Evolutionary conservation across 1,284 basidiomycete genomes (phyloP).

Genomic region (Sphagnurus paluster): DNA sequence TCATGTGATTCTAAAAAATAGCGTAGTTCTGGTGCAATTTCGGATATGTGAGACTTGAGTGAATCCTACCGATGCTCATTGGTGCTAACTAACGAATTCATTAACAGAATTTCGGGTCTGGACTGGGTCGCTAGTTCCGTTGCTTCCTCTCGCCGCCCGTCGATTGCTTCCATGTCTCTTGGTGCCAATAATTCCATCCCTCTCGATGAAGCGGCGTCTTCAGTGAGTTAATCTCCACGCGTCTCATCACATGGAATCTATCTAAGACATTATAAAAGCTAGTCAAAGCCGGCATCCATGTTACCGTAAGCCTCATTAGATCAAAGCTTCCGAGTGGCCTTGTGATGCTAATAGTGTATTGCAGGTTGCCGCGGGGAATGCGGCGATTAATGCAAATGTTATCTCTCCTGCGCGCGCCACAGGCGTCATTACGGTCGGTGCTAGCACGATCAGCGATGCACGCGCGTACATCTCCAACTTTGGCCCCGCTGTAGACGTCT

Average conservation of each 20-base stretch:
- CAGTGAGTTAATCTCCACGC: slow-evolving; percentile 27
- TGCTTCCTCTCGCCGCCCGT: background rate
- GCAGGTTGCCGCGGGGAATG: slow-evolving; percentile 40
- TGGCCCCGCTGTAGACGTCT: slow-evolving; percentile 73
- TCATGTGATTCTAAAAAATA: background rate
- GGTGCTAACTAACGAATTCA: background rate
- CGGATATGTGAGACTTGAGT: slow-evolving; percentile 24
- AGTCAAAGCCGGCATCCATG: slow-evolving; percentile 31
- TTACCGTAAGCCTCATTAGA: slow-evolving; percentile 21
- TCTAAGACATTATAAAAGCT: slow-evolving; percentile 3
- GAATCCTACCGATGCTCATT: background rate
- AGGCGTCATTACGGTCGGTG: slow-evolving; percentile 78
- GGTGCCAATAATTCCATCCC: slow-evolving; percentile 41
- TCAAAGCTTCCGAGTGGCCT: background rate
- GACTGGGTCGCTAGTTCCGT: background rate
- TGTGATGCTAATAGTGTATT: background rate
- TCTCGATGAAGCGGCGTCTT: slow-evolving; percentile 66
- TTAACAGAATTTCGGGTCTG: slow-evolving; percentile 3
- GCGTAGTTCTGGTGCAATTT: slow-evolving; percentile 21
- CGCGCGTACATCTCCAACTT: slow-evolving; percentile 80
- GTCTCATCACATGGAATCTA: background rate
- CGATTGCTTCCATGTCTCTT: slow-evolving; percentile 1
- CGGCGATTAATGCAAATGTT: slow-evolving; percentile 59
- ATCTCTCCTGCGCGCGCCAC: slow-evolving; percentile 72
- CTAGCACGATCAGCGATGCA: slow-evolving; percentile 67